Evolutionary conservation across 1,284 basidiomycete genomes (phyloP).

Genomic region (Xanthoconium separans): DNA sequence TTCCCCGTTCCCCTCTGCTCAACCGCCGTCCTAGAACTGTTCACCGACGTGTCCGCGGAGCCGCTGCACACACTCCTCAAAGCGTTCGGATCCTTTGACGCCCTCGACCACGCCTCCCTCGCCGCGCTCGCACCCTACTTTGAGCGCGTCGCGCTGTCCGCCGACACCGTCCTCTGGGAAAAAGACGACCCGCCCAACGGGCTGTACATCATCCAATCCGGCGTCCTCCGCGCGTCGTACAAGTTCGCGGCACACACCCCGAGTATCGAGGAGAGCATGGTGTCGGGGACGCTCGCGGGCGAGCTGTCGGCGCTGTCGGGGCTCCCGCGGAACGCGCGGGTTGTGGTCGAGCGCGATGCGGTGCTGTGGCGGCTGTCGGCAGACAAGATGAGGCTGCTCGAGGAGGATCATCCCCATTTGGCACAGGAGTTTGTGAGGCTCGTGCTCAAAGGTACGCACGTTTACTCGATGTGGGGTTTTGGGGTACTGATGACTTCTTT

Average conservation of each 20-base stretch:
- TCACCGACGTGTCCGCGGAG: constrained; percentile 39
- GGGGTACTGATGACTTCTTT: not conserved
- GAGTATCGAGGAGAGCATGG: constrained; percentile 84
- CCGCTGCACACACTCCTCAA: constrained; percentile 69
- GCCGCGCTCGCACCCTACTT: constrained; percentile 72
- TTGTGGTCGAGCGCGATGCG: constrained; percentile 74
- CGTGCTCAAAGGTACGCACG: constrained; percentile 70
- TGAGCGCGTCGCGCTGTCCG: constrained; percentile 54
- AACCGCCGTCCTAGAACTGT: constrained; percentile 16
- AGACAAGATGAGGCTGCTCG: constrained; percentile 56
- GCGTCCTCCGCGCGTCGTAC: constrained; percentile 81
- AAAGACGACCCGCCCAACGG: constrained; percentile 78
- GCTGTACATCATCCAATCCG: constrained; percentile 83
- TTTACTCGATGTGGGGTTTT: not conserved
- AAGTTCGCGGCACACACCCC: constrained; percentile 67
- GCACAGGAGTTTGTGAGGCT: constrained; percentile 69
- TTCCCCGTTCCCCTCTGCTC: not conserved
- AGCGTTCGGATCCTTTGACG: constrained; percentile 71
- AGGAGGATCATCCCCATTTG: constrained; percentile 63
- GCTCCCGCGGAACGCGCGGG: constrained; percentile 80
- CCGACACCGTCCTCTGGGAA: constrained; percentile 73
- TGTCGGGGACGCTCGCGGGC: constrained; percentile 87
- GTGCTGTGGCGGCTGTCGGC: constrained; percentile 78
- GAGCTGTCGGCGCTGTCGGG: constrained; percentile 82
- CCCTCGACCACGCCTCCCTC: constrained; percentile 49